Evolutionary conservation across 2,329 filamentous ascomycete species (phyloP), one percentile per base, ranked within the genome.

Genomic region (Echinosphaeria canescens): DNA sequence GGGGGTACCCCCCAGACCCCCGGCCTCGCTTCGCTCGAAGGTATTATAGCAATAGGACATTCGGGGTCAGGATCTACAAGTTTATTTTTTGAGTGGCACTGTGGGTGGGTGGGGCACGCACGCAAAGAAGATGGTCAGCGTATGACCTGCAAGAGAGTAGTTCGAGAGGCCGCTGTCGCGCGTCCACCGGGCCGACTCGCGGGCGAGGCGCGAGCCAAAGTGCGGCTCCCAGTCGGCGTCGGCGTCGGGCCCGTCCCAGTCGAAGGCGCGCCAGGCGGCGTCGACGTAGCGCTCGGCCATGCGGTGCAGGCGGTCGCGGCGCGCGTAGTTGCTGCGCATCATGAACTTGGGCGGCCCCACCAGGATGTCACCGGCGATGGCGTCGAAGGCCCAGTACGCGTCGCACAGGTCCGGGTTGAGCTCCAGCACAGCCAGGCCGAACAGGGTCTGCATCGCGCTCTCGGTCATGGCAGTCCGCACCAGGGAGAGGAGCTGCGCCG

Each of bases 341-440:
- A 39, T 24, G 29, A 35, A 34, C 13, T 24, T 27, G 2, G 34
- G 32, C 4, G 28, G 24, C 4, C 32, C 33, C 15, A 24, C 29
- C 5, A 32, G 22, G 4, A 35, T 25, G 9, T 20, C 22, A 15
- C 27, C 23, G 5, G 31, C 29, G 13, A 29, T 16, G 5, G 24
- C 13, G 22, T 41, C 37, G 22, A 32, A 39, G 3, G 30, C 24
- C 34, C 35, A 39, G 17, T 35, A 31, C 3, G 22, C 18, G 2
- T 35, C 28, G 1, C 32, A 15, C 3, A 39, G 26, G 12, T 28
- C 29, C 1, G 33, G 34, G 12, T 33, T 33, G 5, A 28, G 22
- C 22, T 30, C 25, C 2, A 39, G 16, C 10, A 38, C 15, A 4
- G 25, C 17, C 4, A 30, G 19, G 2, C 37, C 37, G 8, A 29